phyloP scores from a whole-genome alignment of 2,329 filamentous ascomycete genomes.

The Colletotrichum liaoningense region DNA sequence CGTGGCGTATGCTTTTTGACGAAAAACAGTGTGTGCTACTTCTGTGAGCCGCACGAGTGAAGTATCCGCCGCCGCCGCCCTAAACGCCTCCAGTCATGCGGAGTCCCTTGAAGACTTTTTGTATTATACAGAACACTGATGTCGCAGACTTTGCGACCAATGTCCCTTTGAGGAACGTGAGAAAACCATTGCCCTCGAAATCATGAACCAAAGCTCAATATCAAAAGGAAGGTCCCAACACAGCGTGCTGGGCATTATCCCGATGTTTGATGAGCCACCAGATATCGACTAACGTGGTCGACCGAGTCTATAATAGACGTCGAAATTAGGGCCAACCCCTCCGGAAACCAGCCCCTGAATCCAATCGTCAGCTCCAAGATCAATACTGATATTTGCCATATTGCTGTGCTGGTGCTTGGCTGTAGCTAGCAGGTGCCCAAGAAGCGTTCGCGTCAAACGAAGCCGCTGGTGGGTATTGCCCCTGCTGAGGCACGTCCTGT shows the following conservation, averaged over 20 bases:
- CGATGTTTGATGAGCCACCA: background rate
- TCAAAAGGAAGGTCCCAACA: background rate
- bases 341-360: conserved; percentile 28
- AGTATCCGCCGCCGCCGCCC: conserved; percentile 14
- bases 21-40: background rate
- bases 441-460: conserved; percentile 36
- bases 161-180: background rate
- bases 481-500: conserved; percentile 26
- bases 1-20: background rate
- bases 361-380: conserved; percentile 23
- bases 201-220: background rate
- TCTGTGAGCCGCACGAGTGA: background rate
- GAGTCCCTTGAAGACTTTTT: conserved; percentile 17
- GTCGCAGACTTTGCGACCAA: background rate
- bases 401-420: conserved; percentile 47
- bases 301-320: background rate
- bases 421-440: conserved; percentile 47
- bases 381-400: conserved; percentile 51
- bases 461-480: conserved; percentile 1
- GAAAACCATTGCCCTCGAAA: background rate
- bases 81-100: conserved; percentile 29
- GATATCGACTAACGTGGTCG: background rate
- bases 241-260: background rate
- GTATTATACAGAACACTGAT: conserved; percentile 25
- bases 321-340: conserved; percentile 20